Base-by-base conservation (phyloP, 2,329 filamentous ascomycete species). In the Verticillium longisporum region DNA sequence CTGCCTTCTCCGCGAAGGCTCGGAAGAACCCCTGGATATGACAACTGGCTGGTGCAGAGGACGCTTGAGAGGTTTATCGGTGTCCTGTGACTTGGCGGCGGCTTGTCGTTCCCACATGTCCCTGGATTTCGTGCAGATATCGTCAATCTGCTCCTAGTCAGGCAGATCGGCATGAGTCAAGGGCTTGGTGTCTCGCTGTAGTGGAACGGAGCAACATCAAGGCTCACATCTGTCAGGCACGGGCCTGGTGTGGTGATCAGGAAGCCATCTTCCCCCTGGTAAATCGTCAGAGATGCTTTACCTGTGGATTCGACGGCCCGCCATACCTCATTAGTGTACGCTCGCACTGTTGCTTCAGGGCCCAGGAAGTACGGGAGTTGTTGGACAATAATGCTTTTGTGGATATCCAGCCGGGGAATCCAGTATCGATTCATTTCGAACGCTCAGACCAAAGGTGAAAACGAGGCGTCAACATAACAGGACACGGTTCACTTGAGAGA, bases 311-410 rank as follows among this genome's bases (percentile, higher is more conserved):
- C 61, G 41, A 63, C 70, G 67, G 65, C 69, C 45, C 45, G 45
- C 13, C 73, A 65, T 75, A 85, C 83, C 73, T 85, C 78, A 67
- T 79, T 76, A 50, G 83, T 85, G 67, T 80, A 86, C 53, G 83
- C 77, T 61, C 83, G 77, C 56, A 85, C 82, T 31, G 82, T 85
- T 57, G 83, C 80, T 66, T 84, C 78, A 1, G 83, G 83, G 5
- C 84, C 84, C 45, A 86, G 77, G 67, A 84, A 83, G 62, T 78
- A 84, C 64, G 83, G 83, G 60, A 87, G 78, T 63, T 85, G 80
- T 63, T 83, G 77, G 31, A 78, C 84, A 67, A 86, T 85, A 65
- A 86, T 79, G 65, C 81, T 85, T 67, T 83, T 85, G 72, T 84
- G 81, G 68, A 86, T 86, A 61, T 85, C 82, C 63, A 80, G 72